Percentiles rank a stretch among this genome's conserved stretches.
phyloP scores from a whole-genome alignment of 495 filamentous ascomycete species.

The Bathelium albidoporum region DNA sequence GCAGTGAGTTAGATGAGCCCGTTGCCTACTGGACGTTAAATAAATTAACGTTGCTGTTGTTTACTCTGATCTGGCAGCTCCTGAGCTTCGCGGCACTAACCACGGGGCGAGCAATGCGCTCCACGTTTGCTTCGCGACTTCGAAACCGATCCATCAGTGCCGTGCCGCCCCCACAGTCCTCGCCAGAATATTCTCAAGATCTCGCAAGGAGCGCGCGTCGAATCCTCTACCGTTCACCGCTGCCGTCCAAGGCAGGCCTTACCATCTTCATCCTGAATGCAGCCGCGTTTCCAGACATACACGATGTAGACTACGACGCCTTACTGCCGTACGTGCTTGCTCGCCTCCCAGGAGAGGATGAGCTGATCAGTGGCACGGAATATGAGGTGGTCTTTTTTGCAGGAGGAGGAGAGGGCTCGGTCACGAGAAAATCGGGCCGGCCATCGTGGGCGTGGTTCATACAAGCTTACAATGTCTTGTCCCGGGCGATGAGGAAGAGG shows the following conservation, averaged over 20 bases:
- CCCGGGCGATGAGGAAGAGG: slow-evolving; percentile 43
- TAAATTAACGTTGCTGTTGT: neutral
- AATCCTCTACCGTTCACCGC: slow-evolving; percentile 44
- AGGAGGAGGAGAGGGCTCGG: slow-evolving; percentile 36
- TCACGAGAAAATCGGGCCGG: slow-evolving; percentile 32
- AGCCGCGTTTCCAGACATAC: slow-evolving; percentile 45
- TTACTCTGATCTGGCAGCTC: neutral
- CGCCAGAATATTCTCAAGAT: slow-evolving; percentile 15
- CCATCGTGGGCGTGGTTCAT: slow-evolving; percentile 50
- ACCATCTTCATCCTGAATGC: slow-evolving; percentile 45
- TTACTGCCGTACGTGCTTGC: slow-evolving; percentile 48
- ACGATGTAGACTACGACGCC: slow-evolving; percentile 41
- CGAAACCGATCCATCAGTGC: slow-evolving; percentile 17
- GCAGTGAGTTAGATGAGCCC: neutral
- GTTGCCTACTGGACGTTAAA: neutral
- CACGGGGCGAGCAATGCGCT: slow-evolving; percentile 16
- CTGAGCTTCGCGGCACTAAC: neutral
- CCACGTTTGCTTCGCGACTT: slow-evolving; percentile 14
- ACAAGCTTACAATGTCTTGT: slow-evolving; percentile 46
- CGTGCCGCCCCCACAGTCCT: slow-evolving; percentile 17
- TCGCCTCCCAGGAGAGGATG: slow-evolving; percentile 43
- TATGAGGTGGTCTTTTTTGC: slow-evolving; percentile 50
- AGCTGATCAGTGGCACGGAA: slow-evolving; percentile 39
- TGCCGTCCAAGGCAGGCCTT: slow-evolving; percentile 34
- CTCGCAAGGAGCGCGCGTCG: slow-evolving; percentile 17